phyloP scores from a whole-genome alignment of 2,329 filamentous ascomycete genomes.

The Calonectria naviculata region DNA sequence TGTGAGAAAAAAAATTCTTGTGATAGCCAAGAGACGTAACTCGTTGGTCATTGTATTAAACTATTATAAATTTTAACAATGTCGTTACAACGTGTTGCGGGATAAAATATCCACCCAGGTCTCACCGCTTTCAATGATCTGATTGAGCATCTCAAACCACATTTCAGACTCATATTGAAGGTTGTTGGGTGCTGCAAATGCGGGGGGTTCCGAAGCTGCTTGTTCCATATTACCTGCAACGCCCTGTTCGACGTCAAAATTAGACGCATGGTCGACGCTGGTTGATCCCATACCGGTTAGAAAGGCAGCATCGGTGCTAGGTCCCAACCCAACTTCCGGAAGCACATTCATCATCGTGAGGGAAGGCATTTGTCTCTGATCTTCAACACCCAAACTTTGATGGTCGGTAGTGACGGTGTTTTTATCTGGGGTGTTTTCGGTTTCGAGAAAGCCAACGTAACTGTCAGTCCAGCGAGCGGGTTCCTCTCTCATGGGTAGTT shows the following conservation, averaged over 20 bases:
- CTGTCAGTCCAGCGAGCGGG: neutral
- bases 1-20: no score
- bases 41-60: no score
- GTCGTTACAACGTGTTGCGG: neutral
- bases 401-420: neutral
- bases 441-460: neutral
- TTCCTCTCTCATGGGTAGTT: neutral
- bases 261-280: neutral
- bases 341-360: neutral
- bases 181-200: neutral
- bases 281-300: neutral
- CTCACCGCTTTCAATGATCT: neutral
- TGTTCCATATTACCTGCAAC: neutral
- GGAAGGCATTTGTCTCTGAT: neutral
- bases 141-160: neutral
- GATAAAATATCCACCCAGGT: neutral
- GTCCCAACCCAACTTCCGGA: neutral
- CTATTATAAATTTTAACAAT: no score
- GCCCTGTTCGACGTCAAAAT: neutral
- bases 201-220: neutral
- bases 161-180: neutral
- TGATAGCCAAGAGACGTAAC: no score
- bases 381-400: neutral
- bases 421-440: neutral
- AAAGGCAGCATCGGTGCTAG: neutral